Conservation (phyloP, 768 basidiomycete genomes). For the Tephrocybe sp. region DNA sequence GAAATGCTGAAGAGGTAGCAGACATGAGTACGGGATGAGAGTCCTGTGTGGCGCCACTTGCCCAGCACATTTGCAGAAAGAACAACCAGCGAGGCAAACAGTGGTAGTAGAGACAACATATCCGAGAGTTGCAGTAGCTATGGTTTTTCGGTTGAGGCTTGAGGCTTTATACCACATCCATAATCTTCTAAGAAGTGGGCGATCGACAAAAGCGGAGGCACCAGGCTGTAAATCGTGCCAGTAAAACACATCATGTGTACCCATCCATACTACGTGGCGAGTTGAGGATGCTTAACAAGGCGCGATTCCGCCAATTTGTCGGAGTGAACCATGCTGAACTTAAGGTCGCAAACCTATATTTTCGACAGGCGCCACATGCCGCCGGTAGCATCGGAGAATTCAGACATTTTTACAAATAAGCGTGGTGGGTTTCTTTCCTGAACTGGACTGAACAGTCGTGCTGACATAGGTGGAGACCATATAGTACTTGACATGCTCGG, state of each 20-base stretch:
- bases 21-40: too few species aligned
- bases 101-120: too few species aligned
- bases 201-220: too few species aligned
- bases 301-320: background rate
- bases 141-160: too few species aligned
- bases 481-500: background rate
- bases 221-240: too few species aligned
- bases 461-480: background rate
- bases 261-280: background rate
- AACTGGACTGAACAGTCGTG: background rate
- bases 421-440: constrained; percentile 2
- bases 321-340: background rate
- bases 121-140: too few species aligned
- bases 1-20: too few species aligned
- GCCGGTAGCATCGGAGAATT: background rate
- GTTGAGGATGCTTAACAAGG: background rate
- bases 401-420: background rate
- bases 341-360: background rate
- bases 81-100: too few species aligned
- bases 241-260: background rate
- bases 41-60: too few species aligned
- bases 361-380: background rate
- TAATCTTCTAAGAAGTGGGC: too few species aligned
- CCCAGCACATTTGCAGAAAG: too few species aligned
- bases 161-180: too few species aligned